These are phyloP conservation scores for Reutealis trisperma DNA, from an alignment of 345 rosid genomes.

Conservation along the genomic window DNA sequence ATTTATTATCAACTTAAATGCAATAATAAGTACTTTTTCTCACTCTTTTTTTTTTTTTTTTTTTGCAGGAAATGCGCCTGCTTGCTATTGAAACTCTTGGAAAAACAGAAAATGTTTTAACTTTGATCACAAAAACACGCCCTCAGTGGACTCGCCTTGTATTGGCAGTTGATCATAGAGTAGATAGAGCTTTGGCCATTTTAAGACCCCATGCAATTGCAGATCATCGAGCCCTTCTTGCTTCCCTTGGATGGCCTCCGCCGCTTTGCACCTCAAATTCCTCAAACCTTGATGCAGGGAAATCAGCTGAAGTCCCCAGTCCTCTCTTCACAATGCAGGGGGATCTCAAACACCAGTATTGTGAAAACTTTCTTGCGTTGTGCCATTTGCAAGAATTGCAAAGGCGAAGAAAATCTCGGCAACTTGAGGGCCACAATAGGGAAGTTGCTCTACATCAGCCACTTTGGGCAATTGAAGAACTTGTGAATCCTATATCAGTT, in stretches of 20 bases:
- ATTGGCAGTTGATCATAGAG: conserved; percentile 86
- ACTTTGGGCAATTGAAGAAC: conserved; percentile 97
- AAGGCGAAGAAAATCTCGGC: conserved; percentile 77
- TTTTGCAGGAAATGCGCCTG: conserved; percentile 56
- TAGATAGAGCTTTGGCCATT: conserved; percentile 86
- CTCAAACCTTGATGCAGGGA: conserved; percentile 42
- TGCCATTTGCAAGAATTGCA: conserved; percentile 84
- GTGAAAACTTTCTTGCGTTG: conserved; percentile 78
- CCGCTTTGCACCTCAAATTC: conserved; percentile 66
- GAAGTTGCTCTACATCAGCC: conserved; percentile 76
- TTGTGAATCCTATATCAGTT: conserved; percentile 78
- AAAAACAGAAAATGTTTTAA: conserved; percentile 63
- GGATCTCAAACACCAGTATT: conserved; percentile 63
- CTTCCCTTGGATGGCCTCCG: conserved; percentile 95
- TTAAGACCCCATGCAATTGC: conserved; percentile 92
- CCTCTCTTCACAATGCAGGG: conserved; percentile 87
- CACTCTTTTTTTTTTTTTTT: conserved; percentile 2
- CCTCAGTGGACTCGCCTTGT: conserved; percentile 80
- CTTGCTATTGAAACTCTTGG: conserved; percentile 63
- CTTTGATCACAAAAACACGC: conserved; percentile 54
- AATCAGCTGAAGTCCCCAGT: conserved; percentile 51
- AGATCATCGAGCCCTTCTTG: conserved; percentile 74
- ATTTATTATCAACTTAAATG: conserved; percentile 5
- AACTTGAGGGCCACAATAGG: conserved; percentile 63
- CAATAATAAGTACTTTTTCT: conserved; percentile 1